Conservation (phyloP, 2,329 filamentous ascomycete species). For the Cladosporium sp. region DNA sequence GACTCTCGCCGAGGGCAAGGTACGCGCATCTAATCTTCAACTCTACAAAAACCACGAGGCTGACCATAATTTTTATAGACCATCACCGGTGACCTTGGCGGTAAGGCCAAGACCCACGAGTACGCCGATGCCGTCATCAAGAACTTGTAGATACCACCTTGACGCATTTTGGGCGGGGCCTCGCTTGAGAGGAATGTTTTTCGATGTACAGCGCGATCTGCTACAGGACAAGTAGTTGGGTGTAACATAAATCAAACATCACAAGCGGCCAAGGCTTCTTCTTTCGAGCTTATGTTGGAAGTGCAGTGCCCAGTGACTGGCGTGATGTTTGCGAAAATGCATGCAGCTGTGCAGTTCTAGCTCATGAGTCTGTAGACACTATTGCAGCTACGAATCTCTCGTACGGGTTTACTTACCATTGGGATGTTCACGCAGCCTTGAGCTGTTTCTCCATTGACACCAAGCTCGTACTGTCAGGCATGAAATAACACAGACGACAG, state of each 20-base stretch:
- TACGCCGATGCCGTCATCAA: slow-evolving; percentile 89
- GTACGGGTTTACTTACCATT: too few species aligned
- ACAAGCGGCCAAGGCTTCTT: slow-evolving; percentile 1
- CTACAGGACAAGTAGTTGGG: slow-evolving; percentile 3
- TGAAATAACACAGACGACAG: too few species aligned
- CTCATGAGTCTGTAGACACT: too few species aligned
- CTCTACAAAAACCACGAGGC: neutral
- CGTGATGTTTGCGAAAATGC: too few species aligned
- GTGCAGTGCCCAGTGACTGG: too few species aligned
- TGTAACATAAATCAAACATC: slow-evolving; percentile 8
- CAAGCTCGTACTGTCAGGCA: too few species aligned
- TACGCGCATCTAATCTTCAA: slow-evolving; percentile 32
- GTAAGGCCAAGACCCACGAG: slow-evolving; percentile 92
- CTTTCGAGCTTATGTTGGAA: neutral
- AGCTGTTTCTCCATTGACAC: too few species aligned
- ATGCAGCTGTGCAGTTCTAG: too few species aligned
- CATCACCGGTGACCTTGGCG: slow-evolving; percentile 92
- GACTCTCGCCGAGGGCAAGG: slow-evolving; percentile 92
- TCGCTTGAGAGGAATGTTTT: slow-evolving; percentile 2
- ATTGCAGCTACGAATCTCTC: too few species aligned
- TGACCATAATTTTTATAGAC: slow-evolving; percentile 39
- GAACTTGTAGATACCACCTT: slow-evolving; percentile 39
- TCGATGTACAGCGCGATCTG: slow-evolving; percentile 7
- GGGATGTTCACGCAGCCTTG: too few species aligned
- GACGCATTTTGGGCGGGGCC: slow-evolving; percentile 1